A percentile compares a stretch with the other conserved stretches of the same genome.
Evolutionary conservation across 2,329 filamentous ascomycete genomes (phyloP).

Genomic region (Alternaria arborescens): DNA sequence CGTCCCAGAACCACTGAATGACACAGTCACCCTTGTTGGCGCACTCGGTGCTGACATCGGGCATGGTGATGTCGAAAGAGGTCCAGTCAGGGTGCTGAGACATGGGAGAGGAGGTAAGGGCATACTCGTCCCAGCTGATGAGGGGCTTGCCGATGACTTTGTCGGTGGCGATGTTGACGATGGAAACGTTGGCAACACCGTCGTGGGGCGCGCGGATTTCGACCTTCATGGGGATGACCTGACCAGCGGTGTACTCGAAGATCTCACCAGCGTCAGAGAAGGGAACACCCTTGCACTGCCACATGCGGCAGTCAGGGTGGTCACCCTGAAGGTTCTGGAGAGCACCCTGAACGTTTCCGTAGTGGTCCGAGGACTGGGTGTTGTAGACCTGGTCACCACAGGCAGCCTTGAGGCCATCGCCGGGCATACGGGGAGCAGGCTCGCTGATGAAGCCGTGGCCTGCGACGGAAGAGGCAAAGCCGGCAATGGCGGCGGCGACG

Average conservation of each 20-base stretch:
- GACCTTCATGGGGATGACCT: slow-evolving; percentile 57
- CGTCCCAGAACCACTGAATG: slow-evolving; percentile 71
- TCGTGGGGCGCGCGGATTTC: slow-evolving; percentile 63
- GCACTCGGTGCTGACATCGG: slow-evolving; percentile 59
- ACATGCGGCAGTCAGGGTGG: slow-evolving; percentile 63
- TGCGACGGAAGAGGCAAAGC: slow-evolving; percentile 57
- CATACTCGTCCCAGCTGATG: slow-evolving; percentile 65
- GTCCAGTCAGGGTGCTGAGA: slow-evolving; percentile 55
- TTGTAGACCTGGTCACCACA: slow-evolving; percentile 65
- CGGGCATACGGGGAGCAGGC: slow-evolving; percentile 61
- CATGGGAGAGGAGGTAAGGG: slow-evolving; percentile 56
- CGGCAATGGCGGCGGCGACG: slow-evolving; percentile 53
- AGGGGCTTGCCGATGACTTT: slow-evolving; percentile 62
- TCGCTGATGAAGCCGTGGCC: slow-evolving; percentile 63
- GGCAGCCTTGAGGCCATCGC: slow-evolving; percentile 59
- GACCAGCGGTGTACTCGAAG: slow-evolving; percentile 61
- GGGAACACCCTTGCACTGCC: slow-evolving; percentile 67
- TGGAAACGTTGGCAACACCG: slow-evolving; percentile 66
- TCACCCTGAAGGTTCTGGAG: slow-evolving; percentile 56
- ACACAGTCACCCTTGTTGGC: slow-evolving; percentile 61
- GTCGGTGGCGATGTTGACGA: slow-evolving; percentile 64
- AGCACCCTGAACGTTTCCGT: slow-evolving; percentile 66
- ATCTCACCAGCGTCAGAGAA: slow-evolving; percentile 62
- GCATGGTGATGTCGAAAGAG: slow-evolving; percentile 64
- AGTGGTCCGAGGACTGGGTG: slow-evolving; percentile 63